These are phyloP conservation scores for Inga oerstediana DNA, from an alignment of 306 rosid genomes.

Conservation along the genomic window DNA sequence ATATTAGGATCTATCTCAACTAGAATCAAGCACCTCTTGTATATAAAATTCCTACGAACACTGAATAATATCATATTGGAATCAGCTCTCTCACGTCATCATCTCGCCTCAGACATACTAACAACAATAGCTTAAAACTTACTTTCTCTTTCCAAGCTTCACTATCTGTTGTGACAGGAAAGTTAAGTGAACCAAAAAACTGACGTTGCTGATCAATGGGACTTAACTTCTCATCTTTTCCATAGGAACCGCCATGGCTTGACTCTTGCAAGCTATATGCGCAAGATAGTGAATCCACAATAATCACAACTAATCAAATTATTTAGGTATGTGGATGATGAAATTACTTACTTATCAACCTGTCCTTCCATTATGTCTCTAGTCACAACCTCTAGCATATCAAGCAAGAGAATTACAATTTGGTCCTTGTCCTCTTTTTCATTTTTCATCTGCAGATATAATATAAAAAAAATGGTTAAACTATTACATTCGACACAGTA, in stretches of 20 bases:
- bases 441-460: conserved; percentile 58
- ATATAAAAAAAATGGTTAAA: conserved; percentile 28
- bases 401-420: conserved; percentile 88
- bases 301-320: conserved; percentile 16
- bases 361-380: conserved; percentile 91
- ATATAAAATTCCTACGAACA: no score
- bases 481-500: conserved; percentile 10
- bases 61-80: no score
- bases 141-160: conserved; percentile 96
- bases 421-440: conserved; percentile 69
- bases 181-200: conserved; percentile 63
- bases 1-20: no score
- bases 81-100: no score
- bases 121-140: conserved; percentile 32
- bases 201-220: conserved; percentile 66
- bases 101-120: background rate
- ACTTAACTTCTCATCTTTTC: conserved; percentile 67
- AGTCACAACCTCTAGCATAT: conserved; percentile 94
- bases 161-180: conserved; percentile 64
- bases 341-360: conserved; percentile 57
- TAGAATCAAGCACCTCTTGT: no score
- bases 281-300: conserved; percentile 31
- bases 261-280: conserved; percentile 77
- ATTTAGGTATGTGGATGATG: conserved; percentile 9
- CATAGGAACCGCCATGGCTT: conserved; percentile 65